These are phyloP conservation scores for Phyllosticta paracitricarpa DNA, from an alignment of 2,329 filamentous ascomycete species.

Conservation along the genomic window DNA sequence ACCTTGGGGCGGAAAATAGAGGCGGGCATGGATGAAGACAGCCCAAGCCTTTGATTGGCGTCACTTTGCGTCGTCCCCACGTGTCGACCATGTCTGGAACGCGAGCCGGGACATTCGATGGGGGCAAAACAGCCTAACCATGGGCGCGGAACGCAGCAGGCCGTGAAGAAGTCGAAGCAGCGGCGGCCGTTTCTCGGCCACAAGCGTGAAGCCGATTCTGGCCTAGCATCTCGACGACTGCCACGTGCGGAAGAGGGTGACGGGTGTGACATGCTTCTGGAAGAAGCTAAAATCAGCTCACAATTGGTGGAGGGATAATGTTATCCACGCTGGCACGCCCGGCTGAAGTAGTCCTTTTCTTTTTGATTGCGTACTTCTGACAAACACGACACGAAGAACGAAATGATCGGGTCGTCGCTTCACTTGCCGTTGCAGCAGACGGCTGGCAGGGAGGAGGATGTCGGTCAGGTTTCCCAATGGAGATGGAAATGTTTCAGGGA, in stretches of 20 bases:
- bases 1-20: not conserved
- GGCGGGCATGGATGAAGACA: not conserved
- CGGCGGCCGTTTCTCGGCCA: not conserved
- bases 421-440: not conserved
- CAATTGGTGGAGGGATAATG: slow-evolving; percentile 1
- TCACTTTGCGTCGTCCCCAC: slow-evolving; percentile 3
- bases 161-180: not conserved
- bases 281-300: slow-evolving; percentile 1
- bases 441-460: not conserved
- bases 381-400: not conserved
- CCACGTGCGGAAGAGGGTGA: slow-evolving; percentile 8
- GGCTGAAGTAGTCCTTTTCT: not conserved
- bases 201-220: too few relatives aligned
- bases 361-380: not conserved
- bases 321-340: not conserved
- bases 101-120: not conserved
- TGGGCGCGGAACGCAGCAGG: not conserved
- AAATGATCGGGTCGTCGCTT: not conserved
- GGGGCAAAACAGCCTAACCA: not conserved
- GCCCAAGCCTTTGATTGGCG: not conserved
- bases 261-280: slow-evolving; percentile 9
- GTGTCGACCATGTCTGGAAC: not conserved
- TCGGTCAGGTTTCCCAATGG: not conserved
- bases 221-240: not conserved
- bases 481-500: not conserved